These are phyloP conservation scores for Fusarium chlamydosporum DNA, from an alignment of 2,329 filamentous ascomycete species.

Conservation along the genomic window DNA sequence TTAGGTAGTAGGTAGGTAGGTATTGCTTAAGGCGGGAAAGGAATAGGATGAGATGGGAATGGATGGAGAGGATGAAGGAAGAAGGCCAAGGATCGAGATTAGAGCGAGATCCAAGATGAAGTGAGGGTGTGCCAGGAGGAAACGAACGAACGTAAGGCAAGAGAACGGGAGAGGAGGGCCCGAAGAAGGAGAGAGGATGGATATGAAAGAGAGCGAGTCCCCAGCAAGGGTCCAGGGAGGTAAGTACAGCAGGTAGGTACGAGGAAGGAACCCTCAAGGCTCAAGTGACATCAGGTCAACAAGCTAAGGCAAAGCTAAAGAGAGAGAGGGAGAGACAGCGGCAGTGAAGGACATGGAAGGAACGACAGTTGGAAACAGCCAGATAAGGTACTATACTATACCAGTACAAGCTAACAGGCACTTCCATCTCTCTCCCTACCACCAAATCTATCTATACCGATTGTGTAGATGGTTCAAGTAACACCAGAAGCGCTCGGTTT, in stretches of 20 bases:
- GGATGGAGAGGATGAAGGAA: constrained; percentile 24
- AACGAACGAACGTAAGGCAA: constrained; percentile 18
- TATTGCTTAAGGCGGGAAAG: constrained; percentile 1
- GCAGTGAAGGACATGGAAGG: constrained; percentile 39
- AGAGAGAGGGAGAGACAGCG: constrained; percentile 43
- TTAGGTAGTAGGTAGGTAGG: constrained; percentile 2
- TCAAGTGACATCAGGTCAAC: neutral
- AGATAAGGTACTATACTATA: constrained; percentile 13
- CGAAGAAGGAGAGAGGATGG: constrained; percentile 20
- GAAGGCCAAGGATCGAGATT: constrained; percentile 44
- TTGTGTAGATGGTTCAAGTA: constrained; percentile 24
- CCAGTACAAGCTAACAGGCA: constrained; percentile 3
- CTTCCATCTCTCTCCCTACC: neutral
- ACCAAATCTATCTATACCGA: neutral
- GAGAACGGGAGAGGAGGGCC: constrained; percentile 14
- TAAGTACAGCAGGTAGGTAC: constrained; percentile 2
- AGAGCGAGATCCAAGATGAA: constrained; percentile 44
- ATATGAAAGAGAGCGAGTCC: constrained; percentile 4
- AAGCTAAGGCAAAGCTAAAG: constrained; percentile 31
- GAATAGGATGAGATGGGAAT: too few species aligned
- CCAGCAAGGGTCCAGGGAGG: constrained; percentile 10
- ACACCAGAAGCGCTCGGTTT: constrained; percentile 38
- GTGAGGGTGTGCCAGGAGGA: constrained; percentile 44
- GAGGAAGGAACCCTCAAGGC: constrained; percentile 5
- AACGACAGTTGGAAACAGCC: constrained; percentile 2